Percentiles rank a stretch among this genome's conserved stretches.
phyloP scores from a whole-genome alignment of 2,329 filamentous ascomycete species.

The Zymoseptoria crescenta region DNA sequence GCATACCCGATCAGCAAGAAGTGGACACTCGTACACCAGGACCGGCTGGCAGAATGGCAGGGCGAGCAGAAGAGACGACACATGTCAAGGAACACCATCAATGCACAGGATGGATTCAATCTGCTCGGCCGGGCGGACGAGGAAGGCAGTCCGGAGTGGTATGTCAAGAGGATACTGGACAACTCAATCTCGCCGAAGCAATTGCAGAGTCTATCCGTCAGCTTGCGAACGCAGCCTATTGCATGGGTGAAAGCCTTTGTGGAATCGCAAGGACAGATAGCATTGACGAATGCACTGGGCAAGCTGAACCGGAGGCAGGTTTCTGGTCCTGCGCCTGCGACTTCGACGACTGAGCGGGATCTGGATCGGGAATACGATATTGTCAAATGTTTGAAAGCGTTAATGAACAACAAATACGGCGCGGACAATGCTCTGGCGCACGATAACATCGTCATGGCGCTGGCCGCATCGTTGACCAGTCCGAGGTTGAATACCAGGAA shows the following conservation, averaged over 20 bases:
- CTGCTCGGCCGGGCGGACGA: constrained; percentile 77
- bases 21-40: constrained; percentile 94
- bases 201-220: constrained; percentile 86
- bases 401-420: constrained; percentile 99
- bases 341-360: constrained; percentile 63
- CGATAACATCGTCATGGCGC: constrained; percentile 79
- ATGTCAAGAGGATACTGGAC: constrained; percentile 93
- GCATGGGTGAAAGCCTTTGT: constrained; percentile 95
- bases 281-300: constrained; percentile 82
- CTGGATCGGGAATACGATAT: constrained; percentile 93
- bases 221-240: constrained; percentile 89
- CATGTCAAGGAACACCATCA: constrained; percentile 59
- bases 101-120: constrained; percentile 51
- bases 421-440: constrained; percentile 90
- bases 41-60: constrained; percentile 86
- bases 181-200: constrained; percentile 88
- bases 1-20: constrained; percentile 92
- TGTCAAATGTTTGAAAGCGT: constrained; percentile 89
- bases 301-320: constrained; percentile 88
- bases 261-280: constrained; percentile 93
- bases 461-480: constrained; percentile 80
- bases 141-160: constrained; percentile 96
- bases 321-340: constrained; percentile 59
- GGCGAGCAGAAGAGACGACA: constrained; percentile 83
- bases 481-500: constrained; percentile 86